Conservation (phyloP, 331 rosid species). For the Malus hybrid region DNA sequence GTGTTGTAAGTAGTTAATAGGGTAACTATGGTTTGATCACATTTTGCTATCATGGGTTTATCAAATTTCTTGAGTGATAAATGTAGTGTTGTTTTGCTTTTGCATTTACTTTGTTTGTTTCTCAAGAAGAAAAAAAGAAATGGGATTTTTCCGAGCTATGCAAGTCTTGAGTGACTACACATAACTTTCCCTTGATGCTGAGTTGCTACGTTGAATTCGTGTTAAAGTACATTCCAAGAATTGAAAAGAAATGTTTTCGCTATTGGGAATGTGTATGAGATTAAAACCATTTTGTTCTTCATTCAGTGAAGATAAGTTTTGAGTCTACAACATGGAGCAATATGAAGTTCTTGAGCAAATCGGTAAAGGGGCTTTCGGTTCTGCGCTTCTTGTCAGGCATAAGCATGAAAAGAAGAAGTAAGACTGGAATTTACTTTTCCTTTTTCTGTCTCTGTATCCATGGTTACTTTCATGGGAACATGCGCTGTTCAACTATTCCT, state of each 20-base stretch:
- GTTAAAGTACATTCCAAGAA: constrained; percentile 12
- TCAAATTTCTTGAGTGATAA: background rate
- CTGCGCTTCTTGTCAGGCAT: constrained; percentile 99
- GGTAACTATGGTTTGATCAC: background rate
- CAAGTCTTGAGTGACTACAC: constrained; percentile 19
- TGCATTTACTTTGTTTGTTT: constrained; percentile 16
- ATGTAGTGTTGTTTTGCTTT: background rate
- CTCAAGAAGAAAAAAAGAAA: background rate
- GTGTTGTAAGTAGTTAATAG: background rate
- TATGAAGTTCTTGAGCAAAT: constrained; percentile 96
- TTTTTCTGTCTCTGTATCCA: background rate
- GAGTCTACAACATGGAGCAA: constrained; percentile 64
- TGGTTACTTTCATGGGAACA: constrained; percentile 4
- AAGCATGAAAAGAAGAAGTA: constrained; percentile 98
- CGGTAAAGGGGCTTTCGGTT: constrained; percentile 97
- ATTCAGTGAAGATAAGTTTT: constrained; percentile 31
- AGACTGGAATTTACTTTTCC: constrained; percentile 28
- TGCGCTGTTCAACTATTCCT: background rate
- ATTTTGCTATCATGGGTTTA: background rate
- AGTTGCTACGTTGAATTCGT: constrained; percentile 10
- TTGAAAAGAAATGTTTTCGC: background rate
- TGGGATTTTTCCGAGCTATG: constrained; percentile 6
- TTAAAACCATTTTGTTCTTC: constrained; percentile 11
- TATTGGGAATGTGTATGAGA: background rate
- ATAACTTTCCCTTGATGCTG: constrained; percentile 11